Percentiles rank a stretch among this genome's conserved stretches.
phyloP scores from a whole-genome alignment of 495 filamentous ascomycete genomes.

The Xylaria flabelliformis region DNA sequence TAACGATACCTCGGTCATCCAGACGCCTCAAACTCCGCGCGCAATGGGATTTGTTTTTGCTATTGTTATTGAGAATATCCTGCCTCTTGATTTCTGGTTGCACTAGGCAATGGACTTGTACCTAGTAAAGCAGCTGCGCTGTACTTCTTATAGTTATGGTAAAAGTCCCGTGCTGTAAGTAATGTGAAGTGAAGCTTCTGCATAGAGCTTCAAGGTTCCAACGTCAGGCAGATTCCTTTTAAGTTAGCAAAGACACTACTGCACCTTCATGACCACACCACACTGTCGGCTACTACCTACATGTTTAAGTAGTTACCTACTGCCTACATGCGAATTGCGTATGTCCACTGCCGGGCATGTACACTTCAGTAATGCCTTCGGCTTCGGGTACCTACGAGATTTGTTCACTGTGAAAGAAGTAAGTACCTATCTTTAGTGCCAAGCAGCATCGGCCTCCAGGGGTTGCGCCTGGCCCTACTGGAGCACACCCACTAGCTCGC shows the following conservation, averaged over 20 bases:
- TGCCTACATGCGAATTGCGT: not conserved
- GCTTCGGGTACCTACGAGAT: not conserved
- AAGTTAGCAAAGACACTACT: not conserved
- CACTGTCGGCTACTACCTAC: not conserved
- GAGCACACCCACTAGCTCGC: not conserved
- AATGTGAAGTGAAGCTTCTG: not conserved
- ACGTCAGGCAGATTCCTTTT: not conserved
- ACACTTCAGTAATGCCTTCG: not conserved
- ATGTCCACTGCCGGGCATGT: not conserved
- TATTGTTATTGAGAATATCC: not conserved
- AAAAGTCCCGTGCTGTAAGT: not conserved
- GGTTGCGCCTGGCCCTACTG: conserved; percentile 13
- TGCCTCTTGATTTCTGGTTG: not conserved
- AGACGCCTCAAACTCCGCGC: not conserved
- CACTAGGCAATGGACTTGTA: too few species aligned
- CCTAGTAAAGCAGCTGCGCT: not conserved
- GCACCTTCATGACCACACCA: not conserved
- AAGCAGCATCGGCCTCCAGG: not conserved
- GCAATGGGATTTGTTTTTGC: not conserved
- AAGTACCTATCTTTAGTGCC: conserved; percentile 7
- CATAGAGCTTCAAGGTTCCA: conserved; percentile 7
- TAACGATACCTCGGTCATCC: conserved; percentile 3
- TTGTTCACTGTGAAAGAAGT: not conserved
- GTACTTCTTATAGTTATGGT: not conserved
- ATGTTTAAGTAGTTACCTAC: not conserved